Conservation (phyloP, 768 basidiomycete species). For the Cyathus striatus region DNA sequence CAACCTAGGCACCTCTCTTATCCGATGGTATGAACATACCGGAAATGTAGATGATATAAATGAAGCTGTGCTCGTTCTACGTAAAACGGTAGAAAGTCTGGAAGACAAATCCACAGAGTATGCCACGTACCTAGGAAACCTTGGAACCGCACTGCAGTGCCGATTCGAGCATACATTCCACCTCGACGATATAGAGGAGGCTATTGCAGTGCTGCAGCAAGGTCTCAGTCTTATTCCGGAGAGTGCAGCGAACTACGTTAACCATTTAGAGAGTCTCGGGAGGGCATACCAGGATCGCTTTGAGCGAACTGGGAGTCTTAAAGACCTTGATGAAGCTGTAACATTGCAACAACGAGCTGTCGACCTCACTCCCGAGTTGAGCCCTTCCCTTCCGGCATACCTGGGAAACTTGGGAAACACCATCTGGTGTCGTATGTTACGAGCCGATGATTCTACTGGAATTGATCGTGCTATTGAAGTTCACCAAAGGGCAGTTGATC, state of each 20-base stretch:
- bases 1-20: background rate
- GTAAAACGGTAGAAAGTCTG: background rate
- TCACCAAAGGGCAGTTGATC: background rate
- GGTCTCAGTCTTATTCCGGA: background rate
- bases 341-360: slow-evolving; percentile 6
- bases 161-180: background rate
- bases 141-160: background rate
- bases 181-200: background rate
- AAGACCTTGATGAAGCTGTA: slow-evolving; percentile 8
- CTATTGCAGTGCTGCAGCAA: background rate
- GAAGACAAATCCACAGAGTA: background rate
- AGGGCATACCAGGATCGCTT: slow-evolving; percentile 9
- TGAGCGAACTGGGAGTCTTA: slow-evolving; percentile 2
- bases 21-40: background rate
- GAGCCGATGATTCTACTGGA: background rate
- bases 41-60: background rate
- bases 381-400: background rate
- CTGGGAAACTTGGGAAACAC: background rate
- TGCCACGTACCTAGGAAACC: background rate
- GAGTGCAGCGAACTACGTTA: background rate
- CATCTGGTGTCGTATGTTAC: background rate
- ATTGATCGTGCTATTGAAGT: background rate
- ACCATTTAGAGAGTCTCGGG: slow-evolving; percentile 4
- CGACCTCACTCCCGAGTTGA: background rate
- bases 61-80: background rate